These are phyloP conservation scores for Pseudocercospora crystallina DNA, from an alignment of 2,329 filamentous ascomycete genomes.

Conservation along the genomic window DNA sequence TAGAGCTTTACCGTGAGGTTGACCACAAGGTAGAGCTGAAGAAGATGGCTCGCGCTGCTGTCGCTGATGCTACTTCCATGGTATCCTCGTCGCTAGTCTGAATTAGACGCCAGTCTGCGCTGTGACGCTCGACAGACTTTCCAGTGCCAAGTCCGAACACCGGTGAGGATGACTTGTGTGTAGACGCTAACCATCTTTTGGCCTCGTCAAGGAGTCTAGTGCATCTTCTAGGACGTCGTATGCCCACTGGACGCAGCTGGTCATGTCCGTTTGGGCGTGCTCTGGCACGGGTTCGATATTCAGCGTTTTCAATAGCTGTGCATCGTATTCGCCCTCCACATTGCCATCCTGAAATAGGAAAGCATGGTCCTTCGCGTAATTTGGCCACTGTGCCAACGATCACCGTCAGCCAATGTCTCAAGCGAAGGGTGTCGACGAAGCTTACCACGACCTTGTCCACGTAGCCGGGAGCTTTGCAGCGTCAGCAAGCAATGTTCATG, in stretches of 20 bases:
- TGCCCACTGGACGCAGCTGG: slow-evolving; percentile 41
- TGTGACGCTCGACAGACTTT: too few species aligned
- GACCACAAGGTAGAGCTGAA: slow-evolving; percentile 84
- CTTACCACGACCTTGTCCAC: slow-evolving; percentile 76
- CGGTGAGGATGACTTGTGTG: not conserved
- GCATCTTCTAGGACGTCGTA: slow-evolving; percentile 28
- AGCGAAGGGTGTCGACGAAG: too few species aligned
- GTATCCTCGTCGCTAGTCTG: slow-evolving; percentile 13
- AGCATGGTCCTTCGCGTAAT: slow-evolving; percentile 77
- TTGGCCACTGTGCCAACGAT: slow-evolving; percentile 65
- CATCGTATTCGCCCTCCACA: slow-evolving; percentile 58
- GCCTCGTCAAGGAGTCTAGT: slow-evolving; percentile 20
- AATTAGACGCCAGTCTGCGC: too few species aligned
- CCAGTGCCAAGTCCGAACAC: too few species aligned
- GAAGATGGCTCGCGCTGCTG: slow-evolving; percentile 77
- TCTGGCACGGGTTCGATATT: slow-evolving; percentile 33
- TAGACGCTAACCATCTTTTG: not conserved
- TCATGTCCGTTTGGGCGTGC: slow-evolving; percentile 35
- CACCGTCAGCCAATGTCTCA: too few species aligned
- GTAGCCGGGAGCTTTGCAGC: slow-evolving; percentile 67
- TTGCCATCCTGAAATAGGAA: slow-evolving; percentile 75
- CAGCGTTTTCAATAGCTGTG: slow-evolving; percentile 38
- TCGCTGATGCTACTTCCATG: slow-evolving; percentile 59
- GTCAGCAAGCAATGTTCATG: too few species aligned
- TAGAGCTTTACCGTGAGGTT: slow-evolving; percentile 57